Evolutionary conservation across 768 basidiomycete genomes (phyloP).

Genomic region (Candolleomyces efflorescens): DNA sequence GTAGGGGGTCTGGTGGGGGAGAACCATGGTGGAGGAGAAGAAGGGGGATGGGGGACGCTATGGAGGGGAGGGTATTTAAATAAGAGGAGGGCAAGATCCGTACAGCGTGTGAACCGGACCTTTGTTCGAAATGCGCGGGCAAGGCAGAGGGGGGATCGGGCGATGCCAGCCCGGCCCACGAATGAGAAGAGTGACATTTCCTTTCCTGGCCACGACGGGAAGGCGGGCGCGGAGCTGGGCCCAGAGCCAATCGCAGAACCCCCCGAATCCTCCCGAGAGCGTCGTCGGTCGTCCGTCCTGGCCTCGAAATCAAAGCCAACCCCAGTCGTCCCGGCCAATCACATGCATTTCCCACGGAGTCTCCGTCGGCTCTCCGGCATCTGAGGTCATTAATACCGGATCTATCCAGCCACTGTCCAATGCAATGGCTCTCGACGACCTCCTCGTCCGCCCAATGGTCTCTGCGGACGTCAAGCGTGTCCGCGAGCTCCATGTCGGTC

Average conservation of each 20-base stretch:
- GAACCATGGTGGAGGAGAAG: slow-evolving; percentile 48
- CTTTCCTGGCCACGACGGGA: too few relatives aligned
- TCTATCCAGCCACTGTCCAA: not conserved
- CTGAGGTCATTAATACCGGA: not conserved
- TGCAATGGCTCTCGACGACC: slow-evolving; percentile 12
- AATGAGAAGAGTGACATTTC: not conserved
- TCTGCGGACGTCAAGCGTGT: slow-evolving; percentile 30
- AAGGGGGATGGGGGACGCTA: slow-evolving; percentile 9
- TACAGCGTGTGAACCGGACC: slow-evolving; percentile 14
- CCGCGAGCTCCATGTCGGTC: slow-evolving; percentile 39
- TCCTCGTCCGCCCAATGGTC: slow-evolving; percentile 30
- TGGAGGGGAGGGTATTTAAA: slow-evolving; percentile 13
- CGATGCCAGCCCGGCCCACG: not conserved
- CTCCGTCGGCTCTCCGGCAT: not conserved
- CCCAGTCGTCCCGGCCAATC: slow-evolving; percentile 6
- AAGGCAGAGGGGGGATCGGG: slow-evolving; percentile 10
- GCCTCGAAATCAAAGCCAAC: not conserved
- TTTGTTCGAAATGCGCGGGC: slow-evolving; percentile 9
- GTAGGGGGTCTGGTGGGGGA: slow-evolving; percentile 73
- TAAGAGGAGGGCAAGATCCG: slow-evolving; percentile 12
- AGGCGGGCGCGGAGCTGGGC: too few relatives aligned
- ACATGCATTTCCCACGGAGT: slow-evolving; percentile 8
- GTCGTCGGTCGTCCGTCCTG: not conserved
- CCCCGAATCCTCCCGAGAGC: not conserved
- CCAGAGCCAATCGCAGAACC: not conserved